These are phyloP conservation scores for Xanthoceras sorbifolium DNA, from an alignment of 345 rosid species.

Conservation along the genomic window DNA sequence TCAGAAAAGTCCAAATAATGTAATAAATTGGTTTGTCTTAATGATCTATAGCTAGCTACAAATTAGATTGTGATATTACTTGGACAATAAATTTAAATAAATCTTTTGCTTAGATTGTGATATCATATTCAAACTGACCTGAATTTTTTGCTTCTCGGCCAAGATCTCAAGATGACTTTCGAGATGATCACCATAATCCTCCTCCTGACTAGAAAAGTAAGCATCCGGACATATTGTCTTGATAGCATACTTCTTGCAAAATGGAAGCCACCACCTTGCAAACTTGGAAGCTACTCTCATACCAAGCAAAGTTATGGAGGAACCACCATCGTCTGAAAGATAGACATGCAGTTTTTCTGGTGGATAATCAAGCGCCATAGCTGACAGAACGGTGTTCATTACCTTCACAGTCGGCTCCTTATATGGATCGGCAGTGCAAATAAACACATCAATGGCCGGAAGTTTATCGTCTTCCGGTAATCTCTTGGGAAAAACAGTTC, in stretches of 20 bases:
- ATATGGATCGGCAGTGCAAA: constrained; percentile 45
- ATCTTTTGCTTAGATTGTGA: too few relatives aligned
- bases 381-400: constrained; percentile 47
- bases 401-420: constrained; percentile 49
- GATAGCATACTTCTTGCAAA: constrained; percentile 38
- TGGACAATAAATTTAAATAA: too few relatives aligned
- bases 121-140: constrained; percentile 31
- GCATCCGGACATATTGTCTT: constrained; percentile 32
- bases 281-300: constrained; percentile 43
- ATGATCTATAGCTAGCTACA: too few relatives aligned
- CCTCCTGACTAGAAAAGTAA: constrained; percentile 29
- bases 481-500: constrained; percentile 40
- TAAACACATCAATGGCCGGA: constrained; percentile 47
- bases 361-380: constrained; percentile 55
- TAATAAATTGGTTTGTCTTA: too few relatives aligned
- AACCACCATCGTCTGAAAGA: constrained; percentile 52
- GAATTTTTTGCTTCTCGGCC: constrained; percentile 12
- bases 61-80: too few relatives aligned
- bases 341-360: constrained; percentile 47
- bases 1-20: too few relatives aligned
- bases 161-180: constrained; percentile 2
- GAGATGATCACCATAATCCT: background rate
- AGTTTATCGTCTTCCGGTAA: constrained; percentile 29
- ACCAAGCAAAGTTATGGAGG: constrained; percentile 36
- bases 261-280: constrained; percentile 52